phyloP scores from a whole-genome alignment of 441 rosid genomes.

The Biscutella auriculata region DNA sequence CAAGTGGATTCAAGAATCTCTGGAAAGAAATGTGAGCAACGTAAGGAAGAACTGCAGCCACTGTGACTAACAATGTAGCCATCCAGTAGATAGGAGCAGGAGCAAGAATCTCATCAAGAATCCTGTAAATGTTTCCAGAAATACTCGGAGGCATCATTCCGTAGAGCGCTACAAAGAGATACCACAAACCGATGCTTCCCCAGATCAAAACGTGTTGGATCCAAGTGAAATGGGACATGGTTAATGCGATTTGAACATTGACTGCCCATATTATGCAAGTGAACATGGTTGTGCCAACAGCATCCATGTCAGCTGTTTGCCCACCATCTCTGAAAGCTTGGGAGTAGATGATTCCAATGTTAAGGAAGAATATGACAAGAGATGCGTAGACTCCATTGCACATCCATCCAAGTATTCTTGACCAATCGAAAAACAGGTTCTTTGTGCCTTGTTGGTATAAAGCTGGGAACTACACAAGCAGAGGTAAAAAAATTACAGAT shows the following conservation, averaged over 20 bases:
- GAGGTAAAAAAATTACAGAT: no score
- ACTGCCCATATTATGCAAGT: conserved; percentile 90
- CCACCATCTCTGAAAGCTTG: conserved; percentile 74
- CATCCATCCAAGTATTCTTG: conserved; percentile 92
- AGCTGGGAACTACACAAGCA: conserved; percentile 75
- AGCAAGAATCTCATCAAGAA: conserved; percentile 77
- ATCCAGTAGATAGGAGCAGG: conserved; percentile 82
- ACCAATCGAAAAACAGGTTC: conserved; percentile 91
- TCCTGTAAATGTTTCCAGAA: conserved; percentile 59
- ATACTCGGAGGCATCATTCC: conserved; percentile 67
- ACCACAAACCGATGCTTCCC: conserved; percentile 88
- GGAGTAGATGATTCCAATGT: conserved; percentile 48
- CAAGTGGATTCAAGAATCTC: conserved; percentile 77
- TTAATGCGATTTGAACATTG: conserved; percentile 87
- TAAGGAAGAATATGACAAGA: conserved; percentile 63
- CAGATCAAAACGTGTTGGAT: conserved; percentile 85
- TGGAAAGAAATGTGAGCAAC: conserved; percentile 68
- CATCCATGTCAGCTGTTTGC: conserved; percentile 89
- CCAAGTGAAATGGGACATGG: conserved; percentile 98
- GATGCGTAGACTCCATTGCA: conserved; percentile 80
- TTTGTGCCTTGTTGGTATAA: conserved; percentile 91
- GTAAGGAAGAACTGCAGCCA: conserved; percentile 65
- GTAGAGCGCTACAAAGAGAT: conserved; percentile 62
- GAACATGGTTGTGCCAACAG: conserved; percentile 85
- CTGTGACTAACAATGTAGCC: conserved; percentile 59